These are phyloP conservation scores for Thielaviopsis populi DNA, from an alignment of 2,329 filamentous ascomycete genomes.

Conservation along the genomic window DNA sequence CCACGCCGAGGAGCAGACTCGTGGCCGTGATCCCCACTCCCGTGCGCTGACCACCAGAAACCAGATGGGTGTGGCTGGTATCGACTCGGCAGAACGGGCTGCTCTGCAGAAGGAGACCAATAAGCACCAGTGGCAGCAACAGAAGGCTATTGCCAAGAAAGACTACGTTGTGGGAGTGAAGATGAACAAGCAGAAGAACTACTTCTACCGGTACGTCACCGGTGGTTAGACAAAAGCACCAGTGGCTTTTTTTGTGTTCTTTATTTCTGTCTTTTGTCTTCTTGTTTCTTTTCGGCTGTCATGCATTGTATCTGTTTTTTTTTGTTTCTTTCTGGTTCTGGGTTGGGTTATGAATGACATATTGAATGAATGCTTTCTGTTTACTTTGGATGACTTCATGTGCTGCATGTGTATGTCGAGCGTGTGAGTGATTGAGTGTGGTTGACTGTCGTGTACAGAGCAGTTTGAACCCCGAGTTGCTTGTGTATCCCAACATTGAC, in stretches of 20 bases:
- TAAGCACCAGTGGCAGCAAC: slow-evolving; percentile 11
- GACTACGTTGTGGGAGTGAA: slow-evolving; percentile 16
- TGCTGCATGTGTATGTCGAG: no score
- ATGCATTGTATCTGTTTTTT: slow-evolving; percentile 1
- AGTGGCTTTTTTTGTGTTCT: not conserved
- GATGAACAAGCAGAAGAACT: slow-evolving; percentile 43
- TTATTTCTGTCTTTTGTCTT: not conserved
- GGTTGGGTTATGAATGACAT: not conserved
- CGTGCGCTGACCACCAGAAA: slow-evolving; percentile 7
- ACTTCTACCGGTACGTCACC: slow-evolving; percentile 36
- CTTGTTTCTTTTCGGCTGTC: not conserved
- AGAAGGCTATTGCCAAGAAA: slow-evolving; percentile 16
- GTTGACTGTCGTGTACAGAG: no score
- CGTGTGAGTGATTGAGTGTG: no score
- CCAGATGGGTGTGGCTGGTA: slow-evolving; percentile 12
- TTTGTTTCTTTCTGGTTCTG: not conserved
- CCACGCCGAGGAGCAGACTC: slow-evolving; percentile 18
- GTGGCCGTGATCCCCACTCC: slow-evolving; percentile 9
- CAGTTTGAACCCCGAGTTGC: no score
- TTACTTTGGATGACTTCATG: not conserved
- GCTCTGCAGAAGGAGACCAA: slow-evolving; percentile 12
- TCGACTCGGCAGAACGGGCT: slow-evolving; percentile 1
- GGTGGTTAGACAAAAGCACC: slow-evolving; percentile 26
- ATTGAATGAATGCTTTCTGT: slow-evolving; percentile 8
- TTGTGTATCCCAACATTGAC: not conserved